Conservation (phyloP, 495 filamentous ascomycete genomes). For the Neurospora sp. region DNA sequence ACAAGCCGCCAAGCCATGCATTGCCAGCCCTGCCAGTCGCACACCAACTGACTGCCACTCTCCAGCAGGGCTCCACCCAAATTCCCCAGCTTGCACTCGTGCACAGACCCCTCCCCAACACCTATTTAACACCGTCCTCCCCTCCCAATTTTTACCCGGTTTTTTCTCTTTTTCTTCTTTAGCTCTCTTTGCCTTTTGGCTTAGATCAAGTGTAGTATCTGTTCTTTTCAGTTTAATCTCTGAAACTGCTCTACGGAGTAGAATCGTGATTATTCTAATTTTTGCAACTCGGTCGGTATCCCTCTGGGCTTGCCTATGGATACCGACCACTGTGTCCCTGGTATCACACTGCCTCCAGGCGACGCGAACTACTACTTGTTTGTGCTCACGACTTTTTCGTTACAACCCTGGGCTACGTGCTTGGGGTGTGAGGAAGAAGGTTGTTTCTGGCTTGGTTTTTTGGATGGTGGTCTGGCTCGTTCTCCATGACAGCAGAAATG, state of each 20-base stretch:
- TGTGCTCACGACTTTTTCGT: slow-evolving; percentile 14
- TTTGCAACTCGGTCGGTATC: slow-evolving; percentile 43
- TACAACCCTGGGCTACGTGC: slow-evolving; percentile 13
- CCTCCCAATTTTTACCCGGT: slow-evolving; percentile 7
- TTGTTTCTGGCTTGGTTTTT: not conserved
- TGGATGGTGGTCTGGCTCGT: not conserved
- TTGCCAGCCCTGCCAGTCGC: not conserved
- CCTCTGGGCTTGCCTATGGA: slow-evolving; percentile 40
- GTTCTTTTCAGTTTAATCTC: slow-evolving; percentile 93
- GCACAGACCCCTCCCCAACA: slow-evolving; percentile 10
- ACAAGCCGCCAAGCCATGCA: not conserved
- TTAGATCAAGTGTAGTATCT: slow-evolving; percentile 99
- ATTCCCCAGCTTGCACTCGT: slow-evolving; percentile 2
- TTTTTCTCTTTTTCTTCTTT: slow-evolving; percentile 27
- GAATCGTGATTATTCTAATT: slow-evolving; percentile 75
- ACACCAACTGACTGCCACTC: not conserved
- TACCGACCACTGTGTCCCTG: slow-evolving; percentile 20
- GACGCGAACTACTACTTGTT: slow-evolving; percentile 14
- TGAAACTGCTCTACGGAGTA: slow-evolving; percentile 51
- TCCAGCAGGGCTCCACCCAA: not conserved
- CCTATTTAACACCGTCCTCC: slow-evolving; percentile 16
- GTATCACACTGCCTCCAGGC: slow-evolving; percentile 25
- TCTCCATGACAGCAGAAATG: not conserved
- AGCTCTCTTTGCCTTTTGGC: slow-evolving; percentile 56
- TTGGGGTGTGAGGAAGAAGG: slow-evolving; percentile 21